Base-by-base conservation (phyloP, 2,329 filamentous ascomycete genomes). In the Chrysoporthe deuterocubensis region DNA sequence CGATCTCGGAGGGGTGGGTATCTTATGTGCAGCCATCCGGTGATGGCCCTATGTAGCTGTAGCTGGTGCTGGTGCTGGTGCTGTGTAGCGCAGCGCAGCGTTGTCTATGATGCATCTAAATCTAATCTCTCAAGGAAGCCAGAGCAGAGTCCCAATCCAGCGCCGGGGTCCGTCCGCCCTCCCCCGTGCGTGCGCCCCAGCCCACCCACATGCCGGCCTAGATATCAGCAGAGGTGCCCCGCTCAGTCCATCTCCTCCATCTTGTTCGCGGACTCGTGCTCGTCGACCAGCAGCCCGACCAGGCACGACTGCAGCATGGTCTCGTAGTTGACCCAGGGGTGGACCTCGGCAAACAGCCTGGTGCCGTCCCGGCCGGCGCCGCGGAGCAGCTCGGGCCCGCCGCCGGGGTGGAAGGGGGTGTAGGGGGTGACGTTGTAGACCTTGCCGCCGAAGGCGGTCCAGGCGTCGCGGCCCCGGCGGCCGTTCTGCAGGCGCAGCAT, bases 361-460 rank as follows among this genome's bases (percentile, higher is more conserved):
- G 85, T 89, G 46, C 85, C 89, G 75, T 91, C 89, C 67, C 84
- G 80, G 0, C 84, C 89, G 0, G 89, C 89, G 44, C 83, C 85
- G 43, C 87, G 81, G 77, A 91, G 79, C 70, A 96, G 78, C 80
- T 96, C 92, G 4, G 89, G 88, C 73, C 90, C 87, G 9, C 92
- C 96, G 32, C 96, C 96, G 0, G 96, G 96, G 77, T 99, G 96
- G 76, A 94, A 99, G 1, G 92, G 89, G 46, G 94, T 77, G 76
- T 98, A 99, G 0, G 95, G 93, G 0, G 90, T 91, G 67, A 99
- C 90, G 75, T 98, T 98, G 81, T 98, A 99, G 40, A 98, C 95
- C 74, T 92, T 92, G 1, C 95, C 94, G 69, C 93, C 91, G 69
- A 97, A 90, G 1, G 89, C 92, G 69, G 92, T 96, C 96, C 96